Evolutionary conservation across 2,329 filamentous ascomycete genomes (phyloP), one percentile per base, ranked within the genome.

Genomic region (Dothiorella sarmentorum): DNA sequence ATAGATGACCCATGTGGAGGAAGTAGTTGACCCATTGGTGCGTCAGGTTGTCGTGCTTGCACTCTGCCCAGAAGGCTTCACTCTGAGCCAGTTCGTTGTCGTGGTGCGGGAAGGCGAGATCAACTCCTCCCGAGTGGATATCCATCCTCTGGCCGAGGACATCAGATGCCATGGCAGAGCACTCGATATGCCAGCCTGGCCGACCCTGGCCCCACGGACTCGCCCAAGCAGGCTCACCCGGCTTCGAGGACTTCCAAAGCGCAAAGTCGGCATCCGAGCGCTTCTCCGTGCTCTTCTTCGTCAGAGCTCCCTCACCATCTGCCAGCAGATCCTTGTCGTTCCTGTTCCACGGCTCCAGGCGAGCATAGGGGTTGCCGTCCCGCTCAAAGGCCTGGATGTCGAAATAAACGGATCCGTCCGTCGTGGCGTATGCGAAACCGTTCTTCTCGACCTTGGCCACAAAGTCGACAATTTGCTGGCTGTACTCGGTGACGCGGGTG

Each of bases 121-220:
- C 93, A 61, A 96, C 88, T 60, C 93, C 93, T 26, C 93, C 92
- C 20, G 90, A 95, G 73, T 97, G 93, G 56, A 97, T 90, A 71
- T 97, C 93, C 79, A 97, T 91, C 61, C 87, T 82, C 26, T 85
- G 81, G 4, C 92, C 92, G 1, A 97, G 78, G n/a, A 91, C 83
- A 63, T 92, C 90, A 2, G 89, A 93, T 0, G 92, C 91, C 93
- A 97, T 97, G 15, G 91, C 91, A 1, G 88, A 92, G 84, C 93
- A 97, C 76, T 97, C 92, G 68, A 97, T 97, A 69, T 97, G 93
- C 93, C 93, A 97, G 17, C 93, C 93, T 1, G 93, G 93, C 43
- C 93, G 82, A 4, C 92, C 92, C 58, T 86, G 81, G 4, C 93
- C 91, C 92, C 93, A 97, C 3, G 86, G 85, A 65, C 89, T 94